Evolutionary conservation across 257 asterid species (phyloP), one percentile per base, ranked within the genome.

Genomic region (Ocimum tenuiflorum): DNA sequence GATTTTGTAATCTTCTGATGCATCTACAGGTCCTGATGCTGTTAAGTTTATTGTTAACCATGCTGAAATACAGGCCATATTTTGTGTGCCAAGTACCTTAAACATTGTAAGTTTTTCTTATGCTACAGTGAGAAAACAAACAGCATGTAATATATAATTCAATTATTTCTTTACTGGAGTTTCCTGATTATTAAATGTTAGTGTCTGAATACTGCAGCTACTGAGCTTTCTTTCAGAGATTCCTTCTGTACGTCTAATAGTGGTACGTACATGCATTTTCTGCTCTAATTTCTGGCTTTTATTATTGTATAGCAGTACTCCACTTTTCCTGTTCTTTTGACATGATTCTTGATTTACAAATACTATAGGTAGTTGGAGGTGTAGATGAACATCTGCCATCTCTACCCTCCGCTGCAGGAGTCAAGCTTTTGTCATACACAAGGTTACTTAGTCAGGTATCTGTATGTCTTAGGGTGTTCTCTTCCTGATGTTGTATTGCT

Each of bases 341-440:
- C 48, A 7, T 52, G 48, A 27, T 35, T 56, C 61, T 60, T 58
- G 51, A 46, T 75, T 62, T 59, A 31, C 55, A 73, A 46, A 73
- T 78, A 47, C 14, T 55, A 55, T 74, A 92, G 99, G 99, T 92
- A 43, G 94, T 92, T 56, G 99, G 96, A 50, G 97, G 95, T 58
- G 78, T 85, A 35, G 95, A 89, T 74, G 91, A 88, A 61, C 89
- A 89, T 80, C 88, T 92, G 67, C 99, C 97, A 53, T 84, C 99
- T 67, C 94, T 89, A 75, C 97, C 99, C 48, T 77, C 86, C 19
- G 63, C 79, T 42, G 20, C 88, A 13, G 89, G 99, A 73, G 86
- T 89, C 63, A 76, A 80, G 82, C 76, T 87, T 60, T 54, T 92
- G 68, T 89, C 97, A 1, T 89, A 87, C 77, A 54, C 86, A 24